phyloP scores from a whole-genome alignment of 2,329 filamentous ascomycete genomes.

The Epichloe typhina region DNA sequence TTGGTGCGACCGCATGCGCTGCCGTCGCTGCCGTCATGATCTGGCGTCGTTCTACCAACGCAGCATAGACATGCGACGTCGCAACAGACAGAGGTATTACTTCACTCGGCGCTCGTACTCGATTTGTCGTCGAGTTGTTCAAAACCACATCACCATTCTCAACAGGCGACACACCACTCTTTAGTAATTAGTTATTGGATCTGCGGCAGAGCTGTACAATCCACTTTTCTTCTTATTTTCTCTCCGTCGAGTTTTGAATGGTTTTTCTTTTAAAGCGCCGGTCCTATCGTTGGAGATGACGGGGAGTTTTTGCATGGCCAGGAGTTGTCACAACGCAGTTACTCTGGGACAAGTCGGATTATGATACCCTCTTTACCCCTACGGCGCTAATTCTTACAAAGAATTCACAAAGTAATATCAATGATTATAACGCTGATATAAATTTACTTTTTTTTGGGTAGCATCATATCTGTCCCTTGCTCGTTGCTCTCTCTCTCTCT shows the following conservation, averaged over 20 bases:
- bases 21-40: constrained; percentile 52
- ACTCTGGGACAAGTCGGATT: constrained; percentile 8
- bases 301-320: constrained; percentile 8
- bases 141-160: neutral
- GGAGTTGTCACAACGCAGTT: constrained; percentile 10
- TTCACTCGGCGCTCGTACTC: neutral
- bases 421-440: constrained; percentile 9
- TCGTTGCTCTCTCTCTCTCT: neutral
- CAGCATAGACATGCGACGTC: constrained; percentile 14
- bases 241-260: neutral
- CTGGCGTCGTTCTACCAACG: constrained; percentile 44
- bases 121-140: neutral
- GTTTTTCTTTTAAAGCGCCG: neutral
- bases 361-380: constrained; percentile 19
- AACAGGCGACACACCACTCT: constrained; percentile 1
- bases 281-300: neutral
- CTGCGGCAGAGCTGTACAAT: neutral
- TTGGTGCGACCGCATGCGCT: constrained; percentile 59
- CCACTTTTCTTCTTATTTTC: neutral
- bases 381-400: neutral
- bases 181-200: constrained; percentile 1
- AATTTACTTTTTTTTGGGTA: neutral
- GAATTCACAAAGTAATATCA: constrained; percentile 7
- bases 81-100: neutral
- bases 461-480: neutral